Percentiles rank a stretch among this genome's conserved stretches.
These are phyloP conservation scores for Scheffersomyces coipomensis DNA, from an alignment of 805 yeast species.

Conservation along the genomic window DNA sequence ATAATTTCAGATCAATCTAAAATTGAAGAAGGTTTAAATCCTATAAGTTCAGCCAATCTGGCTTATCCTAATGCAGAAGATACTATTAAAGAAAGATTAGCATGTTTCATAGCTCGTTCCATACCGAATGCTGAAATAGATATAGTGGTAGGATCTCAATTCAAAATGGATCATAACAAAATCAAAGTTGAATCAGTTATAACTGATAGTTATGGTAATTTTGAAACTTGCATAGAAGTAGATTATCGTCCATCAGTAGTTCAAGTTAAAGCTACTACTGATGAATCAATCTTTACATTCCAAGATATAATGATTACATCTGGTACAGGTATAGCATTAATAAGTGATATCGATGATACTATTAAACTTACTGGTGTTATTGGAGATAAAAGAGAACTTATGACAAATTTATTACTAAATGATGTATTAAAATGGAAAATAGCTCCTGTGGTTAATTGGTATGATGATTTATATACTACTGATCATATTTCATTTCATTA, in stretches of 20 bases:
- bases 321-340: conserved; percentile 60
- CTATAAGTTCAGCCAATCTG: conserved; percentile 1
- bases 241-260: conserved; percentile 61
- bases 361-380: conserved; percentile 86
- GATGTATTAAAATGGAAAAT: conserved; percentile 67
- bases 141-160: conserved; percentile 55
- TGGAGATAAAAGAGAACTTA: conserved; percentile 80
- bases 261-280: conserved; percentile 47
- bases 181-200: conserved; percentile 27
- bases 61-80: conserved; percentile 34
- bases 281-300: conserved; percentile 47
- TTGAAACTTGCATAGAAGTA: conserved; percentile 51
- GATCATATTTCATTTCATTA: conserved; percentile 73
- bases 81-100: conserved; percentile 59
- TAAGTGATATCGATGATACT: conserved; percentile 94
- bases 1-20: conserved; percentile 9
- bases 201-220: conserved; percentile 71
- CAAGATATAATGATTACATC: conserved; percentile 45
- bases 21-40: conserved; percentile 2
- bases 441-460: conserved; percentile 76
- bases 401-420: conserved; percentile 72
- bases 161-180: conserved; percentile 21
- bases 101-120: conserved; percentile 67
- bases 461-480: conserved; percentile 41
- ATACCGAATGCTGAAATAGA: conserved; percentile 56